Evolutionary conservation across 192 early-diverging fungal genomes (phyloP), one percentile per base, ranked within the genome.

Genomic region (Coemansia sp.): DNA sequence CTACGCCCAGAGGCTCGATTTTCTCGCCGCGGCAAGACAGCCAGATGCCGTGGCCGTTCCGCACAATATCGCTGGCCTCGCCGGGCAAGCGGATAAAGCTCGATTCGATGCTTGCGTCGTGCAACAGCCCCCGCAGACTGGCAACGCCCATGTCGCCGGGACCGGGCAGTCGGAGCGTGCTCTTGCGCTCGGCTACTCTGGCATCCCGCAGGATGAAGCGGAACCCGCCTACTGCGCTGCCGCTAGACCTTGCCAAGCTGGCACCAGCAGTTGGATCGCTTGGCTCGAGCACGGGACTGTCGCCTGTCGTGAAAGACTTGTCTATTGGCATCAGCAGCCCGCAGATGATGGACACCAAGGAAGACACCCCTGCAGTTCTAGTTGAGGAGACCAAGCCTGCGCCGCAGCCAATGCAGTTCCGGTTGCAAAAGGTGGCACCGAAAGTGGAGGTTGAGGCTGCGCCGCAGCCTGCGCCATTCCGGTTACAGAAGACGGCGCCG

Each of bases 251-350:
- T 56, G 39, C 21, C 65, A 0, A 39, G 61, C 3, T 38, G 25
- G 56, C 64, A 14, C 51, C 43, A 1, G 39, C 19, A 2, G 24
- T 53, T 14, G 49, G 23, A 8, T 38, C 60, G 25, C 60, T n/a
- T 8, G 12, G 43, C 50, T 60, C 21, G 56, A 79, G 76, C 67
- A 79, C 76, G 4, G 76, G 76, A 0, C 45, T 79, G 49, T 72
- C 76, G 50, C 76, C 76, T 2, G 69, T 79, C 23, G 55, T 79
- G 67, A 73, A 62, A 62, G 63, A 66, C 43, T 45, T 79, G 67
- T 63, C 76, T 23, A 55, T 79, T 14, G 58, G 53, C 32, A 61
- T 51, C 10, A 47, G 49, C 54, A 63, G 25, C 5, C 60, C 10
- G 54, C 51, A 29, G 10, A 38, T 17, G 10, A 38, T 17, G 12